phyloP scores from a whole-genome alignment of 2,329 filamentous ascomycete species.

The Arthrobotrys megalospora region DNA sequence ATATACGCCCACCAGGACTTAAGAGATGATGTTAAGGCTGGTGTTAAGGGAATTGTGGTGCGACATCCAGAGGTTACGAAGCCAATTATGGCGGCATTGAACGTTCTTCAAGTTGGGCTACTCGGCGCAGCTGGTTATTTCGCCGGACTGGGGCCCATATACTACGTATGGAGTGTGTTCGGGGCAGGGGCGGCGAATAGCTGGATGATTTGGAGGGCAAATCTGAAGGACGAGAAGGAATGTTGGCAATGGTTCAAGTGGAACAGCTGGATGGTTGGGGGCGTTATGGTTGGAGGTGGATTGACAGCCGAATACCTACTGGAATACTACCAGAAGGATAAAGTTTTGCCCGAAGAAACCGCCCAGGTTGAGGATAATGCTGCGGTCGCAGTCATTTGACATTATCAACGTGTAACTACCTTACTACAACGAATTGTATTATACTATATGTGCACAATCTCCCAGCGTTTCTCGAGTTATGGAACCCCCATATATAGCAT shows the following conservation, averaged over 20 bases:
- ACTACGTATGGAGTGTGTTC: constrained; percentile 78
- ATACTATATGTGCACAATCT: no score
- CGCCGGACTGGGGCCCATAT: constrained; percentile 78
- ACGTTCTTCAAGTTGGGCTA: constrained; percentile 78
- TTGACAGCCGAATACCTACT: constrained; percentile 63
- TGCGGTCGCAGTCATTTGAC: neutral
- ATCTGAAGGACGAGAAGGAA: constrained; percentile 76
- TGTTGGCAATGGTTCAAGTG: constrained; percentile 81
- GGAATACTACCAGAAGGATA: constrained; percentile 24
- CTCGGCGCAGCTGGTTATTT: constrained; percentile 79
- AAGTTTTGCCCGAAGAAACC: neutral
- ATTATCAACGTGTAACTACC: neutral
- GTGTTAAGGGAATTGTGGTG: constrained; percentile 89
- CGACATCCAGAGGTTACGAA: constrained; percentile 85
- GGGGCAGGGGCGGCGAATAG: constrained; percentile 75
- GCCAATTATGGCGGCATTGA: constrained; percentile 79
- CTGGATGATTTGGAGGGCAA: constrained; percentile 78
- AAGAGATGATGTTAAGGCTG: constrained; percentile 85
- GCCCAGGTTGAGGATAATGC: neutral
- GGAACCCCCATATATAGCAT: neutral
- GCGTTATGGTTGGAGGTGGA: constrained; percentile 64
- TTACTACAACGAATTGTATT: neutral
- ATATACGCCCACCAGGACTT: constrained; percentile 95
- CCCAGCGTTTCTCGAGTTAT: no score
- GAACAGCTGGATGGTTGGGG: constrained; percentile 64